Evolutionary conservation across 306 rosid species (phyloP), one percentile per base, ranked within the genome.

Genomic region (Glycyrrhiza uralensis): DNA sequence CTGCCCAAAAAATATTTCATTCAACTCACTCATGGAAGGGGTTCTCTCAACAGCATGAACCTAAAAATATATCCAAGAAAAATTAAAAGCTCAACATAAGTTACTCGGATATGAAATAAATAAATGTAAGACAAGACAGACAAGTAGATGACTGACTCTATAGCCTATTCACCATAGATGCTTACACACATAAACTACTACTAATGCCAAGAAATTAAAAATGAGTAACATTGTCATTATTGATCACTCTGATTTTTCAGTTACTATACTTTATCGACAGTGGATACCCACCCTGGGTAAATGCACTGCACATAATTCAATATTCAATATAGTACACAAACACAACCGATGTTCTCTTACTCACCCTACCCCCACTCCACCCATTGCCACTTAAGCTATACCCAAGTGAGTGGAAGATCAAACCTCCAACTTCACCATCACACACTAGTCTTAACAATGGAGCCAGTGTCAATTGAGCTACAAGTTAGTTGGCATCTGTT

Each of bases 21-120:
- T 95, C 85, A 91, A 72, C 83, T 89, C 96, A 71, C 99, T 95
- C 99, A 95, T 86, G 76, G 99, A 95, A 81, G 99, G 99, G 75
- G 96, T 89, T 86, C 90, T 95, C 84, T 95, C 97, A 58, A 95
- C 84, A 57, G 99, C 96, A 67, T 83, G 87, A 73, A 91, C 97
- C 99, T 95, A 87, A 70, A 78, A 77, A 78, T 58, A 72, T 78
- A 84, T 66, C 79, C 55, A 51, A 79, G 56, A 76, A 72, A 75
- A 71, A 69, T 57, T 52, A 62, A 46, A 81, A 49, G 74, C 56
- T 61, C 35, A 36, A 20, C 41, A 39, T 9, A 32, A 70, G 57
- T 60, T 51, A 44, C 17, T 38, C 49, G 32, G 10, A 24, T 7
- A 35, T 12, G 49, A 61, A 64, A 47, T 49, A 49, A 66, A 76